These are phyloP conservation scores for Ceratocystis harringtonii DNA, from an alignment of 2,329 filamentous ascomycete genomes.

Conservation along the genomic window DNA sequence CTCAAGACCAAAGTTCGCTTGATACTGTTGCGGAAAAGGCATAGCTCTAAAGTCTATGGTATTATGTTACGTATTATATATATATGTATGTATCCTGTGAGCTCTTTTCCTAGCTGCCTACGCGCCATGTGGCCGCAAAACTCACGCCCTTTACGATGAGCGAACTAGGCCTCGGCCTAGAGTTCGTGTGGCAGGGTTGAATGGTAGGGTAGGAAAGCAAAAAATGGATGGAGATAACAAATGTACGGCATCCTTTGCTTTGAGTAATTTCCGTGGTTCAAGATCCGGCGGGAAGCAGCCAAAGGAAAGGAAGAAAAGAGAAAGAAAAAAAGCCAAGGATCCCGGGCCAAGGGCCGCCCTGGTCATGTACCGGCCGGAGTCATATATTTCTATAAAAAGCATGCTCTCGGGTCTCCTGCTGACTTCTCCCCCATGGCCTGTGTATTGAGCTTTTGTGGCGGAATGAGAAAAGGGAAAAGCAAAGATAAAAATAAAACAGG, in stretches of 20 bases:
- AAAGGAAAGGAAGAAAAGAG: background rate
- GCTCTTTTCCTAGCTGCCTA: too few relatives aligned
- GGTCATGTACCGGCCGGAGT: background rate
- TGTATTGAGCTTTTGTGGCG: background rate
- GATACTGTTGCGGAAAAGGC: background rate
- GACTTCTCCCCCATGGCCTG: background rate
- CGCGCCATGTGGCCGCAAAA: background rate
- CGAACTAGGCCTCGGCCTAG: background rate
- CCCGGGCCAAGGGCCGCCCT: background rate
- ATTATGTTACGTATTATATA: background rate
- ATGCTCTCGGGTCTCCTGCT: background rate
- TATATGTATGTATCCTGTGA: too few relatives aligned
- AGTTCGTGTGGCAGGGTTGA: too few relatives aligned
- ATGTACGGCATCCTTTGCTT: background rate
- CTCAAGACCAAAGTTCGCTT: background rate
- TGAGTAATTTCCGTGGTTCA: background rate
- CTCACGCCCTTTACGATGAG: background rate
- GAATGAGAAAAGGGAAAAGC: background rate
- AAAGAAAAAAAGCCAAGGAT: background rate
- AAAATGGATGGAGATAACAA: too few relatives aligned
- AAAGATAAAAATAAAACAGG: background rate
- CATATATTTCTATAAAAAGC: constrained; percentile 2
- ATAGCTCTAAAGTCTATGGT: too few relatives aligned
- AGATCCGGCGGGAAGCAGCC: background rate
- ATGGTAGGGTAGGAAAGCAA: too few relatives aligned